phyloP scores from a whole-genome alignment of 2,329 filamentous ascomycete species.

The Alternaria sp. region DNA sequence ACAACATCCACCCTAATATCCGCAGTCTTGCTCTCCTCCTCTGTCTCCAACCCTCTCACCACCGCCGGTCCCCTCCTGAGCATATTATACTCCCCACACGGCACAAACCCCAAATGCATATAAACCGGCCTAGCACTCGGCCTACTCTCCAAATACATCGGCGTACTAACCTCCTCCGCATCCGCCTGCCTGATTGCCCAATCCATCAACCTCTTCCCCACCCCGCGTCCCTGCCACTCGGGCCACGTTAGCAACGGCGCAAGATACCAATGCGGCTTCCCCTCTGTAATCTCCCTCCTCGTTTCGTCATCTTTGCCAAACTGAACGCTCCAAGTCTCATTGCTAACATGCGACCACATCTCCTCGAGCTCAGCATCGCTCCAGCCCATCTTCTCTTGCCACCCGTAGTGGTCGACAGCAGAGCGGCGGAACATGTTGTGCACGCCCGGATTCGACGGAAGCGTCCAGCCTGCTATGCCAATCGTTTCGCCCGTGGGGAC shows the following conservation, averaged over 20 bases:
- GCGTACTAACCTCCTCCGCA: constrained; percentile 19
- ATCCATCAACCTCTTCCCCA: constrained; percentile 37
- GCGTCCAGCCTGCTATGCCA: constrained; percentile 42
- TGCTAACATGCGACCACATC: constrained; percentile 31
- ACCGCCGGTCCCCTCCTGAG: constrained; percentile 31
- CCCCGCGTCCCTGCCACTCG: constrained; percentile 40
- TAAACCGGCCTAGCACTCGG: constrained; percentile 40
- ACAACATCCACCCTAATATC: neutral
- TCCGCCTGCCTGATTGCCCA: constrained; percentile 47
- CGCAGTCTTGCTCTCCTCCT: constrained; percentile 1
- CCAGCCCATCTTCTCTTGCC: constrained; percentile 31
- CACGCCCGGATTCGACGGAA: constrained; percentile 23
- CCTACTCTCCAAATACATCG: constrained; percentile 42
- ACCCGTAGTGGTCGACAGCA: constrained; percentile 33
- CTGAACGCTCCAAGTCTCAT: constrained; percentile 31
- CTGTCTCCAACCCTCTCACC: constrained; percentile 12
- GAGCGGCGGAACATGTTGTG: constrained; percentile 32
- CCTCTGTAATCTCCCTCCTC: constrained; percentile 25
- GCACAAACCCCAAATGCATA: constrained; percentile 42
- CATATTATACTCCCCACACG: constrained; percentile 25
- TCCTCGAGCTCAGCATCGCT: constrained; percentile 37
- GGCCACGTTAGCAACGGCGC: constrained; percentile 41
- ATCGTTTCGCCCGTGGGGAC: constrained; percentile 28
- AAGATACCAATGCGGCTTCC: constrained; percentile 45
- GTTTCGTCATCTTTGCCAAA: constrained; percentile 30